A percentile compares a stretch with the other conserved stretches of the same genome.
These are phyloP conservation scores for Acrodontium crateriforme DNA, from an alignment of 2,329 filamentous ascomycete genomes.

Conservation along the genomic window DNA sequence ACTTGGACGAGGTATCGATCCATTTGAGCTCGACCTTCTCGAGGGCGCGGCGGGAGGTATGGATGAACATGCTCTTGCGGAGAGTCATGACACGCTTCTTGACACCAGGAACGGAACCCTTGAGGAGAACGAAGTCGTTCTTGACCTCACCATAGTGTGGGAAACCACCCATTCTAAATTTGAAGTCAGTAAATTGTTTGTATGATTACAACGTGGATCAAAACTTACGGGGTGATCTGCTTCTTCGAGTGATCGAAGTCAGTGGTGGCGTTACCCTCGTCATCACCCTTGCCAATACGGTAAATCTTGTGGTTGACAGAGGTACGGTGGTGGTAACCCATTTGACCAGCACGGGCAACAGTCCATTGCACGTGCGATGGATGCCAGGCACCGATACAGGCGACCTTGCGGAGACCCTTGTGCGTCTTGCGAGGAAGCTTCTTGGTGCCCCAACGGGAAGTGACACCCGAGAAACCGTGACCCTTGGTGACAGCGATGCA, in stretches of 20 bases:
- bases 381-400: constrained; percentile 99
- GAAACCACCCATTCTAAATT: constrained; percentile 81
- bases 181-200: constrained; percentile 22
- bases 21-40: constrained; percentile 99
- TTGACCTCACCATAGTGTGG: constrained; percentile 98
- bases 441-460: constrained; percentile 97
- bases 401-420: constrained; percentile 99
- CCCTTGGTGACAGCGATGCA: constrained; percentile 99
- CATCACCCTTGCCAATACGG: constrained; percentile 85
- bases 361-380: constrained; percentile 99
- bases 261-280: constrained; percentile 86
- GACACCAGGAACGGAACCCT: constrained; percentile 92
- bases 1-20: constrained; percentile 99
- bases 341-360: constrained; percentile 98
- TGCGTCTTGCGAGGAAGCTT: constrained; percentile 99
- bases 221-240: constrained; percentile 94
- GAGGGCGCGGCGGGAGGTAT: constrained; percentile 87
- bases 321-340: constrained; percentile 99
- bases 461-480: constrained; percentile 97
- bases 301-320: constrained; percentile 99
- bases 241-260: constrained; percentile 98
- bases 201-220: not conserved
- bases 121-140: constrained; percentile 97
- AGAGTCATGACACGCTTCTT: constrained; percentile 99
- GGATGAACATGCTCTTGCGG: constrained; percentile 95